Evolutionary conservation across 306 rosid genomes (phyloP).

Genomic region (Cicer pinnatifidum): DNA sequence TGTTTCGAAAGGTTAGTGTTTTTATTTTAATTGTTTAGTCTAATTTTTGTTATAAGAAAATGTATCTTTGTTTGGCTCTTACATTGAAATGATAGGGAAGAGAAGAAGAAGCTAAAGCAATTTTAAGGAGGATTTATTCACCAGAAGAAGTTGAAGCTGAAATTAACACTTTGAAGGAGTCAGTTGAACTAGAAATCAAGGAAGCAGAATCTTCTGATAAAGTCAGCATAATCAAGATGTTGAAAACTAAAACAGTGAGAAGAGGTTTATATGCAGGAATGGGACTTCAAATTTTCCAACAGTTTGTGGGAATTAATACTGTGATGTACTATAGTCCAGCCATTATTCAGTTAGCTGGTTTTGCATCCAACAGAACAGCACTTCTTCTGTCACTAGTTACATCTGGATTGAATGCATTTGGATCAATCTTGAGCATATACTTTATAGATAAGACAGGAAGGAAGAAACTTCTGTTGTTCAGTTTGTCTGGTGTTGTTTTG

Average conservation of each 20-base stretch:
- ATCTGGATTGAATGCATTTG: conserved; percentile 58
- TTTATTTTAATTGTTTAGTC: not conserved
- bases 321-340: conserved; percentile 73
- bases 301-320: conserved; percentile 68
- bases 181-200: conserved; percentile 51
- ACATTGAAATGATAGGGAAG: conserved; percentile 46
- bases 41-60: not conserved
- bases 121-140: conserved; percentile 54
- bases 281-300: conserved; percentile 71
- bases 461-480: conserved; percentile 54
- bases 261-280: conserved; percentile 63
- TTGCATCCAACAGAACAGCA: conserved; percentile 59
- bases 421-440: conserved; percentile 61
- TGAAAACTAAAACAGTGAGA: conserved; percentile 57
- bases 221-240: conserved; percentile 41
- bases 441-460: conserved; percentile 65
- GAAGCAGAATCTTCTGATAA: conserved; percentile 42
- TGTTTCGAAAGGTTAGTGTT: conserved; percentile 55
- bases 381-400: conserved; percentile 64
- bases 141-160: conserved; percentile 54
- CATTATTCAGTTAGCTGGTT: conserved; percentile 63
- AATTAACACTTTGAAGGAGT: conserved; percentile 51
- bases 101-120: conserved; percentile 53
- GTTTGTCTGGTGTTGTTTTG: conserved; percentile 52
- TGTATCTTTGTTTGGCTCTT: not conserved